These are phyloP conservation scores for Rossbeevera mucosa DNA, from an alignment of 768 basidiomycete species.

Conservation along the genomic window DNA sequence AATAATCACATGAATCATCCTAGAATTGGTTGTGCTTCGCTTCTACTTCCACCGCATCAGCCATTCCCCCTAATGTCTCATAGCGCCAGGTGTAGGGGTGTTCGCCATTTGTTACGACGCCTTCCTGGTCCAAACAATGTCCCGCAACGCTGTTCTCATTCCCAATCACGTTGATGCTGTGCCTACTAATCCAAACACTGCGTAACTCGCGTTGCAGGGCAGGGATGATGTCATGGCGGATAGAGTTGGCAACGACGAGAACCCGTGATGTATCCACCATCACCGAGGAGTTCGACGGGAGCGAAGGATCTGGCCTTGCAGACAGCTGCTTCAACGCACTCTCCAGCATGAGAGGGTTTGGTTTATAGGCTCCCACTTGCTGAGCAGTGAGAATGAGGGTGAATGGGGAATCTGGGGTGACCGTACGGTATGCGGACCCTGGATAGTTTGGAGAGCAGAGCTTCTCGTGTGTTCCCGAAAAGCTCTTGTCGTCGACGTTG, in stretches of 20 bases:
- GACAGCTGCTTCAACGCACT: slow-evolving; percentile 26
- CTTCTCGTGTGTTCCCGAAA: slow-evolving; percentile 52
- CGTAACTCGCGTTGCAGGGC: slow-evolving; percentile 51
- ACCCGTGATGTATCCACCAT: slow-evolving; percentile 39
- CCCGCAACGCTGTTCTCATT: slow-evolving; percentile 34
- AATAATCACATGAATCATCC: neutral
- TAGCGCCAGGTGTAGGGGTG: slow-evolving; percentile 49
- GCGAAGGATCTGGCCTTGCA: slow-evolving; percentile 9
- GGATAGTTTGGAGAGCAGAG: slow-evolving; percentile 30
- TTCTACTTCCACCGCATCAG: slow-evolving; percentile 51
- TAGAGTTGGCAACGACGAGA: slow-evolving; percentile 63
- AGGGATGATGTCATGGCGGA: slow-evolving; percentile 63
- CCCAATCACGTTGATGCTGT: slow-evolving; percentile 22
- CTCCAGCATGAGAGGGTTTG: slow-evolving; percentile 42
- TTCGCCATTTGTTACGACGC: slow-evolving; percentile 14
- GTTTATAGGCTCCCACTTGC: slow-evolving; percentile 72
- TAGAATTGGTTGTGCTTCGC: slow-evolving; percentile 13
- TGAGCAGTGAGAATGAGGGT: slow-evolving; percentile 66
- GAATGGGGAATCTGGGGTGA: slow-evolving; percentile 51
- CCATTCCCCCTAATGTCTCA: slow-evolving; percentile 56
- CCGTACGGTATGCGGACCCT: slow-evolving; percentile 36
- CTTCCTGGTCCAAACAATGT: slow-evolving; percentile 26
- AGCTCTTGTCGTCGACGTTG: slow-evolving; percentile 67
- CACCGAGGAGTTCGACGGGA: slow-evolving; percentile 18
- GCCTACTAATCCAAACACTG: slow-evolving; percentile 64